Conservation (phyloP, 768 basidiomycete species). For the Cubamyces sp. region DNA sequence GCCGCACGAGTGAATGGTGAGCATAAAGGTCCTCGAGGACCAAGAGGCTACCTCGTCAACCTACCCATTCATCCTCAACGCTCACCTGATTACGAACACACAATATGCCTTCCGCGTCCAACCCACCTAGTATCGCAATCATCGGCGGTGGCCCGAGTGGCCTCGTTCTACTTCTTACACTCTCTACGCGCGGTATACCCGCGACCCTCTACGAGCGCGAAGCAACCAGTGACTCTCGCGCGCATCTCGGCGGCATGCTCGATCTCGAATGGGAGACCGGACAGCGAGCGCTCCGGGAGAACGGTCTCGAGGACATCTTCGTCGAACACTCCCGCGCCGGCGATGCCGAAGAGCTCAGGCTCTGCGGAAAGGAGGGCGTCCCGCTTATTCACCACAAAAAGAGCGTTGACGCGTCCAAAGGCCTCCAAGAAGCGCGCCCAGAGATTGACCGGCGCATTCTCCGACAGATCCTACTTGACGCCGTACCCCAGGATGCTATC, state of each 20-base stretch:
- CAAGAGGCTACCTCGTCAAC: too few relatives aligned
- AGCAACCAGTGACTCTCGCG: not conserved
- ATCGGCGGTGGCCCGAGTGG: slow-evolving; percentile 4
- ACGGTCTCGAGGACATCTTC: not conserved
- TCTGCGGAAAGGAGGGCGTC: not conserved
- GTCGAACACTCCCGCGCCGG: too few relatives aligned
- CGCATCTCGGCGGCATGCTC: slow-evolving; percentile 2
- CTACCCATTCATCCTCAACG: too few relatives aligned
- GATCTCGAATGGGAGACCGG: slow-evolving; percentile 7
- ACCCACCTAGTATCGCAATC: slow-evolving; percentile 1
- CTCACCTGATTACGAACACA: too few relatives aligned
- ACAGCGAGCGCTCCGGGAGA: not conserved
- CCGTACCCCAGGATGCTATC: slow-evolving; percentile 37
- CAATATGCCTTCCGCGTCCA: too few relatives aligned
- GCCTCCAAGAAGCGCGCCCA: not conserved
- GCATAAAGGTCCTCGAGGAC: too few relatives aligned
- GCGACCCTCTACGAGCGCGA: slow-evolving; percentile 2
- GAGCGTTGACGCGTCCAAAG: not conserved
- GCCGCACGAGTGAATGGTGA: too few relatives aligned
- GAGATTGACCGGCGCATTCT: slow-evolving; percentile 16
- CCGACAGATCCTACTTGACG: slow-evolving; percentile 4
- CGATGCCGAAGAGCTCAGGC: not conserved
- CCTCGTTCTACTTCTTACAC: slow-evolving; percentile 5
- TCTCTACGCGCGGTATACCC: not conserved
- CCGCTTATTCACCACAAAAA: not conserved